Evolutionary conservation across 352 stramenopile genomes (phyloP), one percentile per base, ranked within the genome.

Genomic region (Globisporangium rhizosaccharum): DNA sequence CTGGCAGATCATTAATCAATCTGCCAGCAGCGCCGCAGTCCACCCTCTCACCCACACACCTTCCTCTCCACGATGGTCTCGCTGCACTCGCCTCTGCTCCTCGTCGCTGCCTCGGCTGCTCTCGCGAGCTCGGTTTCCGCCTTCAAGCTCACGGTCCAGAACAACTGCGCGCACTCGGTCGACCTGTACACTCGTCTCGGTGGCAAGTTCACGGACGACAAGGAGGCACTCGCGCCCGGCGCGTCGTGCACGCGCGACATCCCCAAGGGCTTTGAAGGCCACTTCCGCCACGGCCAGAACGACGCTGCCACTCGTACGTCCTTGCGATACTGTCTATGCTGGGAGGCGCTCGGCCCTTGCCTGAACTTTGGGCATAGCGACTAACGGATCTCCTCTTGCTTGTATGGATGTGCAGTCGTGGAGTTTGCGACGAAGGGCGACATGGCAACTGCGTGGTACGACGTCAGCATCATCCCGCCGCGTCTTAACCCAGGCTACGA

Each of bases 381-480:
- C 44, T 49, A 14, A 49, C 44, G 5, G 18, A 26, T 26, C 3
- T 45, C 3, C 4, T 33, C 30, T 23, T 10, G 8, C 33, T 12
- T 12, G 33, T 33, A 1, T 44, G n/a, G 14, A 18, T 56, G 1
- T 49, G 33, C 58, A 77, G 70, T 90, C 60, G 50, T 85, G 25
- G 80, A 88, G 70, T 76, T 90, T 45, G 75, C 80, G 41, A 90
- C 80, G 44, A 81, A 75, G 65, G 77, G 75, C 47, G 57, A 79
- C 53, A 64, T 82, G 51, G 56, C 44, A 10, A 18, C 28, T 18
- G 44, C 68, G n/a, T 92, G 78, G 76, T 88, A 67, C 51, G 78
- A 92, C 63, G 71, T 90, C 56, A 83, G 78, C 61, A 76, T 88
- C 63, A 90, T 90, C 53, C 82, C 82, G 42, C 65, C 82, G 20